Conservation (phyloP, 768 basidiomycete genomes). For the Atractiella rhizophila region DNA sequence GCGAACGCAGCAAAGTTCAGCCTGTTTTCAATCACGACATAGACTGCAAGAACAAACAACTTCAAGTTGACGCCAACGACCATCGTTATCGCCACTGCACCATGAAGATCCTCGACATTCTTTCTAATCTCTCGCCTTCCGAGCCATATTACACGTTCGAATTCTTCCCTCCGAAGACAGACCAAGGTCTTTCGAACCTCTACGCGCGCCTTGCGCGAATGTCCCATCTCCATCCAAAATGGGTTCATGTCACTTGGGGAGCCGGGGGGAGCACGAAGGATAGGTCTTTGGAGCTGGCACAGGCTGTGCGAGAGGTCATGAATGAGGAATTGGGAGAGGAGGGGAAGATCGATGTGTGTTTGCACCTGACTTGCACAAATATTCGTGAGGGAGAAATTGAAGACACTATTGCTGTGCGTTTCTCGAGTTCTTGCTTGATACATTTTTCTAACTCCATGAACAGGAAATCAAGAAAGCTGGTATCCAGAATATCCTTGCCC, state of each 20-base stretch:
- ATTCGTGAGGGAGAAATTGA: slow-evolving; percentile 94
- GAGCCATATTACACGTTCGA: slow-evolving; percentile 88
- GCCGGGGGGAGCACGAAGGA: slow-evolving; percentile 82
- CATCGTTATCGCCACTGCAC: too few relatives aligned
- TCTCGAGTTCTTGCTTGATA: slow-evolving; percentile 1
- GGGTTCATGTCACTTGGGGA: slow-evolving; percentile 88
- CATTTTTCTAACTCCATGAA: background rate
- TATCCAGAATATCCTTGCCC: slow-evolving; percentile 67
- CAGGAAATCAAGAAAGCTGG: slow-evolving; percentile 53
- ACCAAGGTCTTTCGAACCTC: slow-evolving; percentile 72
- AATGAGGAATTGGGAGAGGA: slow-evolving; percentile 60
- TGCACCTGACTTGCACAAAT: slow-evolving; percentile 97
- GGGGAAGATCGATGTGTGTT: too few relatives aligned
- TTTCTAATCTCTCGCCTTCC: too few relatives aligned
- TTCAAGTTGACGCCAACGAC: too few relatives aligned
- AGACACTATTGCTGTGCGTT: slow-evolving; percentile 53
- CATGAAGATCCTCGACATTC: too few relatives aligned
- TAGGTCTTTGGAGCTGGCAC: slow-evolving; percentile 62
- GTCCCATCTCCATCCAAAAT: slow-evolving; percentile 47
- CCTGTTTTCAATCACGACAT: too few relatives aligned
- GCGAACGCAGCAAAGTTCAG: too few relatives aligned
- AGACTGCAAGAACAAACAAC: too few relatives aligned
- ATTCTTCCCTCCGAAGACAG: slow-evolving; percentile 83
- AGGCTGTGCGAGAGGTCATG: slow-evolving; percentile 45
- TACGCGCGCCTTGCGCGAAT: slow-evolving; percentile 64